phyloP scores from a whole-genome alignment of 2,329 filamentous ascomycete genomes.

The Ceratocystis ficicola region DNA sequence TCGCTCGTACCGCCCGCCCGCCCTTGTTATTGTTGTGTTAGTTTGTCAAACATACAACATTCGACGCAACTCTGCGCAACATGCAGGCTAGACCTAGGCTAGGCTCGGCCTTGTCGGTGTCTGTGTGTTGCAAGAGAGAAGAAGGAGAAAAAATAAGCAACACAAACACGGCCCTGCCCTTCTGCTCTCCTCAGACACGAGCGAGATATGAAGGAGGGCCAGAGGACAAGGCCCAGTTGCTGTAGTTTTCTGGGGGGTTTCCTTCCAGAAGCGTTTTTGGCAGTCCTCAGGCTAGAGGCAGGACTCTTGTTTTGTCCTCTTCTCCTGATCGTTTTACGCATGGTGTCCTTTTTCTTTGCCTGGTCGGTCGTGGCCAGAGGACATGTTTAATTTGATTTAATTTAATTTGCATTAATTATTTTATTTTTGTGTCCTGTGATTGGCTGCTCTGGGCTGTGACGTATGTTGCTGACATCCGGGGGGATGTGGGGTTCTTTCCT shows the following conservation, averaged over 20 bases:
- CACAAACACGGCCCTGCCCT: background rate
- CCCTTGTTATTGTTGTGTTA: too few species aligned
- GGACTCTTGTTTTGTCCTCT: background rate
- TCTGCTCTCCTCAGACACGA: background rate
- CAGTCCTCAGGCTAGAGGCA: background rate
- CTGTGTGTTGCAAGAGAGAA: background rate
- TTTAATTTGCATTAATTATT: background rate
- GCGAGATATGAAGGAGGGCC: constrained; percentile 5
- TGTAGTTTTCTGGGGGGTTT: background rate
- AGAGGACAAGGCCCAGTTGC: background rate
- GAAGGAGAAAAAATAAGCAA: background rate
- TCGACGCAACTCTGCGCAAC: too few species aligned
- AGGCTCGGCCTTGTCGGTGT: constrained; percentile 1
- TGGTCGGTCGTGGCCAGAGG: background rate
- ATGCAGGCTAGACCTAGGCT: background rate
- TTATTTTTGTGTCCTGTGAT: background rate
- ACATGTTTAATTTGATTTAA: background rate
- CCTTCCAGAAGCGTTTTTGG: background rate
- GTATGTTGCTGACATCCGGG: background rate
- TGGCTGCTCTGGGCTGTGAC: background rate
- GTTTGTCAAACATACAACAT: too few species aligned
- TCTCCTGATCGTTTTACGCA: background rate
- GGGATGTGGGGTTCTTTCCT: too few species aligned
- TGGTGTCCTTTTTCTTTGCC: background rate
- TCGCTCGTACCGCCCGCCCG: too few species aligned